A percentile compares a stretch with the other conserved stretches of the same genome.
Conservation (phyloP, 768 basidiomycete genomes). For the Suillus hirtellus region DNA sequence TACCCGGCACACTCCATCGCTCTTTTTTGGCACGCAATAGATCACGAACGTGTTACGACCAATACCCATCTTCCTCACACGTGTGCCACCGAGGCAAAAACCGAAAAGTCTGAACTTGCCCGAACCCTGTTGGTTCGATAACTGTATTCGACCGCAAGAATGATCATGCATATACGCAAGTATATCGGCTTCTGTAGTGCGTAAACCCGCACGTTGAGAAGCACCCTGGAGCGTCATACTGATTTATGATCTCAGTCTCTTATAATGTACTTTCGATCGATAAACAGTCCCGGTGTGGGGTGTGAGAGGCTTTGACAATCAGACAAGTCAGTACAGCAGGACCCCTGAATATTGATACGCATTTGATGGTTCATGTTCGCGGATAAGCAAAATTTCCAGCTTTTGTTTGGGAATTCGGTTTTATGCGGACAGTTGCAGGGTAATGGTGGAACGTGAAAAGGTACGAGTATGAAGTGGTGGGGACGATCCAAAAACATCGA, state of each 20-base stretch:
- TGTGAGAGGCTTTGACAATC: not conserved
- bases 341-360: too few species aligned
- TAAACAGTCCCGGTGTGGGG: not conserved
- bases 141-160: not conserved
- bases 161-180: not conserved
- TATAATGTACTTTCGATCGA: not conserved
- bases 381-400: too few species aligned
- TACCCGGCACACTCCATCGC: not conserved
- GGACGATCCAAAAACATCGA: too few species aligned
- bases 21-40: conserved; percentile 9
- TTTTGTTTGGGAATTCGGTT: too few species aligned
- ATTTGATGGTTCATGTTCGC: too few species aligned
- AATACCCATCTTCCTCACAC: not conserved
- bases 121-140: not conserved
- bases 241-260: not conserved
- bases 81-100: not conserved
- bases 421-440: too few species aligned
- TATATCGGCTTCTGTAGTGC: not conserved
- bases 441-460: too few species aligned
- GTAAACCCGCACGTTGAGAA: not conserved
- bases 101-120: not conserved
- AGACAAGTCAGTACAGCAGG: too few species aligned
- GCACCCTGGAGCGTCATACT: not conserved
- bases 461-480: too few species aligned
- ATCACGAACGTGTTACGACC: conserved; percentile 3